Evolutionary conservation across 176 grass and related monocot genomes (phyloP), one percentile per base, ranked within the genome.

Genomic region (Oryza longistaminata): DNA sequence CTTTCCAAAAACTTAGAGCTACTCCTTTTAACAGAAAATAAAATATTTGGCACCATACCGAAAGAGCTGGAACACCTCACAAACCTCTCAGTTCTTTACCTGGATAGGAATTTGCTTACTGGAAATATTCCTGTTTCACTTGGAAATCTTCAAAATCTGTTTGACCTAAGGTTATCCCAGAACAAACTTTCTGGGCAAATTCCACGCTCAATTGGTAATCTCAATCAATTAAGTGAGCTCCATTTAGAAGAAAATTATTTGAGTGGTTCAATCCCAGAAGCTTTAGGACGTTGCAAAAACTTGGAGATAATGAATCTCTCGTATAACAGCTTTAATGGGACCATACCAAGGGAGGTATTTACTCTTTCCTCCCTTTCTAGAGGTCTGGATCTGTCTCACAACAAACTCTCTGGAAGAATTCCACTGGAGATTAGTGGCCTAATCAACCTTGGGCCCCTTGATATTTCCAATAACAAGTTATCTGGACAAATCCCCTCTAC

Each of bases 151-250:
- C 7, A 3, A 24, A 79, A 74, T 3, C 21, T 92, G 68, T 16
- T 71, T 40, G 22, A 13, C 34, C 22, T 92, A 50, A 21, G 15
- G 13, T 26, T 88, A 27, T 78, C 45, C 16, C 7, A 40, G 5
- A 92, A 92, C 48, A 88, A 37, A 26, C 16, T 92, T 21, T 73
- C 33, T 11, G 90, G 90, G 0, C 19, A 33, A 16, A 79, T 92
- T 0, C 90, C 86, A 0, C 45, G 9, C 74, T 88, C 90, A 15
- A 9, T 92, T 42, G 73, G 74, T 7, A 89, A 92, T 16, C 58
- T 92, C 1, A 43, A 33, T n/a, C 24, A 70, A 73, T 16, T 92
- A 34, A 75, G 44, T 68, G 16, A 21, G 44, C 82, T 92, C 5
- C 13, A 33, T 49, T 69, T 92, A 16, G 19, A 64, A 11, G 21